phyloP scores from a whole-genome alignment of 2,329 filamentous ascomycete species.

The Aspergillus brasiliensis region DNA sequence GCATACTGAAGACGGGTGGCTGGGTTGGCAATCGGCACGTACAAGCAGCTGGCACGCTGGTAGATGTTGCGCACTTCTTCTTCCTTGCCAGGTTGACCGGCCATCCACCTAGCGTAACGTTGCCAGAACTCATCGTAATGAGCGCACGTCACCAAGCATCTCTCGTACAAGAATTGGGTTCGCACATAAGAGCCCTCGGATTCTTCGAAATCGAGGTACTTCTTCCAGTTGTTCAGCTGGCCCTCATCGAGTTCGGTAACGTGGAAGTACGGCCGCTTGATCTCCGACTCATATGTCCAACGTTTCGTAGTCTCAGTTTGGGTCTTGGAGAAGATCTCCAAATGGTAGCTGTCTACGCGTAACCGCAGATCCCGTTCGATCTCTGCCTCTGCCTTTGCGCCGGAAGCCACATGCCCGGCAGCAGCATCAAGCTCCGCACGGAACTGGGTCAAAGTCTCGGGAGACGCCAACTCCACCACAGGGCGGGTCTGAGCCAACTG shows the following conservation, averaged over 20 bases:
- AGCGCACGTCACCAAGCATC: conserved; percentile 87
- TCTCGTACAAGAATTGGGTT: conserved; percentile 84
- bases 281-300: conserved; percentile 92
- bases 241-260: conserved; percentile 86
- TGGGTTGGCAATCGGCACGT: conserved; percentile 82
- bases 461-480: conserved; percentile 69
- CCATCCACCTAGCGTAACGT: conserved; percentile 95
- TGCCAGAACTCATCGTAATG: conserved; percentile 98
- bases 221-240: conserved; percentile 88
- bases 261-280: conserved; percentile 96
- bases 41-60: conserved; percentile 79
- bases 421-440: conserved; percentile 68
- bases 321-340: conserved; percentile 77
- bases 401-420: conserved; percentile 44
- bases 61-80: conserved; percentile 93
- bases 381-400: conserved; percentile 69
- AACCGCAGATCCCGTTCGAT: conserved; percentile 78
- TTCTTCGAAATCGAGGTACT: conserved; percentile 96
- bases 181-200: conserved; percentile 74
- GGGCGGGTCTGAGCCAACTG: conserved; percentile 73
- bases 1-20: conserved; percentile 87
- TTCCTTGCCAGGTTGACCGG: conserved; percentile 73
- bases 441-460: conserved; percentile 68
- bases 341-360: conserved; percentile 77
- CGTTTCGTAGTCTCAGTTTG: conserved; percentile 88